These are phyloP conservation scores for Lachancea fermentati DNA, from an alignment of 805 yeast genomes.

Conservation along the genomic window DNA sequence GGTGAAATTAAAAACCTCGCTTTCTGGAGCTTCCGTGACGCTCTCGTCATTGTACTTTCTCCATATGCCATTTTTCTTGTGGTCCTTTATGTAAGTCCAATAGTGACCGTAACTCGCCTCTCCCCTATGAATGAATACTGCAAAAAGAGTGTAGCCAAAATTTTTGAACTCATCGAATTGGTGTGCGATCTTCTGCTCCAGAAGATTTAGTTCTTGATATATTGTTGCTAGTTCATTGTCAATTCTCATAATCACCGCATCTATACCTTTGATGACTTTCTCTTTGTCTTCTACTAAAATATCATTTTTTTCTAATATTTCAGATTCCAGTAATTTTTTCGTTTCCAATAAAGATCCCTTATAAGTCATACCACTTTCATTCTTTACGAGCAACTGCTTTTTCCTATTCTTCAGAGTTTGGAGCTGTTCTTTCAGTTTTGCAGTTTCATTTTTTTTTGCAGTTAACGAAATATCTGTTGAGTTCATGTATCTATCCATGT, in stretches of 20 bases:
- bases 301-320: constrained; percentile 38
- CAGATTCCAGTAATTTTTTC: constrained; percentile 46
- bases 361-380: constrained; percentile 45
- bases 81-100: constrained; percentile 89
- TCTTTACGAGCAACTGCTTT: constrained; percentile 37
- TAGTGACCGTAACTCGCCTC: constrained; percentile 96
- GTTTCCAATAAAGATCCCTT: constrained; percentile 53
- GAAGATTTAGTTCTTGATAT: constrained; percentile 36
- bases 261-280: constrained; percentile 28
- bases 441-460: constrained; percentile 48
- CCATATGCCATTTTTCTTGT: constrained; percentile 52
- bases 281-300: constrained; percentile 32
- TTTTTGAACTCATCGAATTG: constrained; percentile 59
- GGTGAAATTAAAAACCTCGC: constrained; percentile 61
- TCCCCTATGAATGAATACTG: constrained; percentile 91
- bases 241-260: constrained; percentile 41
- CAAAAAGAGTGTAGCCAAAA: constrained; percentile 78
- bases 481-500: constrained; percentile 82
- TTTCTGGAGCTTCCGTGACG: constrained; percentile 70
- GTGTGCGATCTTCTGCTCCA: constrained; percentile 45
- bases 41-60: constrained; percentile 91
- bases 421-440: constrained; percentile 55
- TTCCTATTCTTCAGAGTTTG: constrained; percentile 39
- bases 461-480: constrained; percentile 54
- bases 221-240: constrained; percentile 41